A percentile compares a stretch with the other conserved stretches of the same genome.
Conservation (phyloP, 305 asterid genomes). For the Fraxinus dipetala region DNA sequence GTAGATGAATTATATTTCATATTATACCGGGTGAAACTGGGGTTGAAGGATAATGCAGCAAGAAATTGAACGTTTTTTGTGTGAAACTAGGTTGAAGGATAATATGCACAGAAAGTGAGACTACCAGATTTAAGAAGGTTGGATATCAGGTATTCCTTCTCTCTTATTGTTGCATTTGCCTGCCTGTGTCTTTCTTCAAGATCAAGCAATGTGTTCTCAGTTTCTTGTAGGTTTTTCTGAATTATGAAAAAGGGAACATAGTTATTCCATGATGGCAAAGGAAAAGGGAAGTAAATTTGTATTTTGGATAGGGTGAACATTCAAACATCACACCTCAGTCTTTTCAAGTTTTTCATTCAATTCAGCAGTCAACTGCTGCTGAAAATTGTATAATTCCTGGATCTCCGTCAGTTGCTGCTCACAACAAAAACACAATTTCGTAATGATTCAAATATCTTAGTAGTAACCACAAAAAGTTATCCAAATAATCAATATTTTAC, state of each 20-base stretch:
- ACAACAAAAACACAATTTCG: constrained; percentile 7
- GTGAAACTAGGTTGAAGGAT: not conserved
- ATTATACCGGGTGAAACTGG: not conserved
- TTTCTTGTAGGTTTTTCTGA: constrained; percentile 44
- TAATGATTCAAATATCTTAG: constrained; percentile 13
- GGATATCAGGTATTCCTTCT: constrained; percentile 40
- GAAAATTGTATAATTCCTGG: constrained; percentile 37
- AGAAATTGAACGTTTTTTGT: not conserved
- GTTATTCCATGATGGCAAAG: not conserved
- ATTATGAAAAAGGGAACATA: constrained; percentile 14
- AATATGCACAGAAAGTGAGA: not conserved
- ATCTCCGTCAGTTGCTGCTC: constrained; percentile 47
- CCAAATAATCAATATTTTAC: not conserved
- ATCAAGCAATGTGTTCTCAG: constrained; percentile 36
- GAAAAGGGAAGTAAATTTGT: not conserved
- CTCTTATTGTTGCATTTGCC: constrained; percentile 33
- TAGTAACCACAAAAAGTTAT: not conserved
- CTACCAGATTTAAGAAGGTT: constrained; percentile 46
- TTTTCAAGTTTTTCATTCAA: constrained; percentile 37
- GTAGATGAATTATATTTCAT: not conserved
- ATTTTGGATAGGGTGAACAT: not conserved
- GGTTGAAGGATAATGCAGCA: constrained; percentile 6
- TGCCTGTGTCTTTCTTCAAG: constrained; percentile 38
- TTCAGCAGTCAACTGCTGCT: constrained; percentile 41
- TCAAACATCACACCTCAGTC: constrained; percentile 33